Base-by-base conservation (phyloP, 768 basidiomycete genomes). In the Fibroporia radiculosa region DNA sequence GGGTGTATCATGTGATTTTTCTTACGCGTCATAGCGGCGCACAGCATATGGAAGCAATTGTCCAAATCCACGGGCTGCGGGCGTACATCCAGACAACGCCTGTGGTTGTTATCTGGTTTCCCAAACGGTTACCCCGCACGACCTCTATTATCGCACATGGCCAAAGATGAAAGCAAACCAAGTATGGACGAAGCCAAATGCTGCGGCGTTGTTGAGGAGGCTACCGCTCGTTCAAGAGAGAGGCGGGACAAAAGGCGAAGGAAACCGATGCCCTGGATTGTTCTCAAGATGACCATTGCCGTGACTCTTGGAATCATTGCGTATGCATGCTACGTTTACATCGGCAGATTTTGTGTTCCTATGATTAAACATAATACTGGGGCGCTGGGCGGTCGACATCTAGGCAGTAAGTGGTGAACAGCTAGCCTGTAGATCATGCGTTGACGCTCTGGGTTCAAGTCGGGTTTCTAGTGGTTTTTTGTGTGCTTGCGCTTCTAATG, bases 261-360 rank as follows among this genome's bases (percentile, higher is more conserved):
- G 24, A 74, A 66, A 48, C 74, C 77, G 0, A 84, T 84, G 48
- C 82, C 86, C 44, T 90, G 86, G 86, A 64, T 84, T 40, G 69
- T 75, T 20, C 76, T 73, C 61, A 92, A 92, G 67, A 53, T 86
- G 27, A 68, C 80, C 55, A 69, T 91, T 22, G 70, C 64, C 3
- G 40, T 92, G 2, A 73, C 79, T 0, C 13, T 75, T 18, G 82
- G 68, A 0, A 67, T 92, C 46, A 72, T 80, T 48, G 78, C 64
- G 1, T 92, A 90, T 62, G 58, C 80, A 3, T 68, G 62, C 20
- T 95, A 93, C 59, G 90, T 92, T 2, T 90, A 90, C 57, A 72
- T 87, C 20, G 85, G 72, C 0, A 64, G 80, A 43, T 70, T 92
- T 6, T 84, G 82, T 56, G 67, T 78, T 28, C 77, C 80, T 14